phyloP scores from a whole-genome alignment of 2,329 filamentous ascomycete genomes.

The Trichoderma simmonsii region DNA sequence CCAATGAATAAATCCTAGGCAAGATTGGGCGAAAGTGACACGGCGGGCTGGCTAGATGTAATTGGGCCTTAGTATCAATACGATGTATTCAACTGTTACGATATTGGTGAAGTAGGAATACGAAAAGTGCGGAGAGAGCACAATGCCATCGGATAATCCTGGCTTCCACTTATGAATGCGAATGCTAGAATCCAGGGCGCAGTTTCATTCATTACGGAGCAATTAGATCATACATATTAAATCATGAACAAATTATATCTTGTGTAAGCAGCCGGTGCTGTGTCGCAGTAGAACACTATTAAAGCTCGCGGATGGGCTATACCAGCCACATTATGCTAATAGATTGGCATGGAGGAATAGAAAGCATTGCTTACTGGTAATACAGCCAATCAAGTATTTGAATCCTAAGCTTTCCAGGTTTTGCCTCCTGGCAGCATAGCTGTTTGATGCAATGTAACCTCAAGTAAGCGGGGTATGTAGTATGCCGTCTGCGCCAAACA shows the following conservation, averaged over 20 bases:
- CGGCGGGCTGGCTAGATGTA: not conserved
- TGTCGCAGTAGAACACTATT: not conserved
- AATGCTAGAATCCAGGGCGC: not conserved
- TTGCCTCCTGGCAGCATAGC: not conserved
- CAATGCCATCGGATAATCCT: not conserved
- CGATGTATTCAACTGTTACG: not conserved
- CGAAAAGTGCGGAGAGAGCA: not conserved
- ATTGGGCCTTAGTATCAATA: not conserved
- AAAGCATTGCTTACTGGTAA: not conserved
- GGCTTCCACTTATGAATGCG: not conserved
- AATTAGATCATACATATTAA: not conserved
- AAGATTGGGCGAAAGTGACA: not conserved
- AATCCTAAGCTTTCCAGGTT: not conserved
- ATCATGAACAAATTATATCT: not conserved
- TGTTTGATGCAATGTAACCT: constrained; percentile 3
- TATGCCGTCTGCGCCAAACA: not conserved
- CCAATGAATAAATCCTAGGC: not conserved
- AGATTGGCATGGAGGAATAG: constrained; percentile 2
- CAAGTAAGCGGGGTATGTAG: not conserved
- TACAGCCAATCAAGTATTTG: not conserved
- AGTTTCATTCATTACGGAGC: not conserved
- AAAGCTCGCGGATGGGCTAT: not conserved
- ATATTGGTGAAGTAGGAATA: not conserved
- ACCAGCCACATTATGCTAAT: not conserved
- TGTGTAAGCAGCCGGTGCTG: not conserved